phyloP scores from a whole-genome alignment of 2,329 filamentous ascomycete species.

The Penicillium sp. region DNA sequence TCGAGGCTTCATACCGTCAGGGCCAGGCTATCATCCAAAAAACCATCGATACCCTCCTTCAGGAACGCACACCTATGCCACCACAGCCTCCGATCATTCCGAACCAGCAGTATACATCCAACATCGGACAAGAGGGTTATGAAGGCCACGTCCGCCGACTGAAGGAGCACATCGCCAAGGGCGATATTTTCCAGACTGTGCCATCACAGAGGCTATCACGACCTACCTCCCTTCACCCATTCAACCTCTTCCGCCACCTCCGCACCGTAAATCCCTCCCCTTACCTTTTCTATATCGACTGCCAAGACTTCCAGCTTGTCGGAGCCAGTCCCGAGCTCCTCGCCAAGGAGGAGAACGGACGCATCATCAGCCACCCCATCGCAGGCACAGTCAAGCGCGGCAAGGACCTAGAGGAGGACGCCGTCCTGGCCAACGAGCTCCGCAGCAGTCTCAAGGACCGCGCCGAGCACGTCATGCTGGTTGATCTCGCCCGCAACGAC shows the following conservation, averaged over 20 bases:
- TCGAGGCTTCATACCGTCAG: conserved; percentile 67
- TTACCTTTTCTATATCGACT: conserved; percentile 95
- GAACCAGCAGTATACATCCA: conserved; percentile 79
- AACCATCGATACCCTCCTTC: conserved; percentile 67
- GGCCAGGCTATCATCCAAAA: conserved; percentile 62
- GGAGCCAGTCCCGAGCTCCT: conserved; percentile 92
- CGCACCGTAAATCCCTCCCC: conserved; percentile 97
- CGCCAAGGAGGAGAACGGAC: conserved; percentile 80
- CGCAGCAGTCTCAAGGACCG: conserved; percentile 82
- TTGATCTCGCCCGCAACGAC: conserved; percentile 93
- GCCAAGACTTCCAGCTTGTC: conserved; percentile 87
- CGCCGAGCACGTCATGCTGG: conserved; percentile 95
- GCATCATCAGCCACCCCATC: conserved; percentile 94
- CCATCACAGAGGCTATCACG: conserved; percentile 89
- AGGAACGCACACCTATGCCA: conserved; percentile 72
- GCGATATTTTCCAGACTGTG: conserved; percentile 97
- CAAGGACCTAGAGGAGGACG: conserved; percentile 74
- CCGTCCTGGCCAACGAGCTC: conserved; percentile 70
- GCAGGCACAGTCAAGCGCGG: conserved; percentile 92
- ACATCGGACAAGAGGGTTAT: conserved; percentile 85
- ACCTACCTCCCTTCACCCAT: conserved; percentile 86
- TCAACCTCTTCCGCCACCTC: conserved; percentile 95
- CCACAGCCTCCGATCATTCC: conserved; percentile 68
- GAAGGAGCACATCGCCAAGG: conserved; percentile 84
- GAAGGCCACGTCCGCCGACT: conserved; percentile 80